Base-by-base conservation (phyloP, 192 early-diverging fungal species). In the Coemansia sp. region DNA sequence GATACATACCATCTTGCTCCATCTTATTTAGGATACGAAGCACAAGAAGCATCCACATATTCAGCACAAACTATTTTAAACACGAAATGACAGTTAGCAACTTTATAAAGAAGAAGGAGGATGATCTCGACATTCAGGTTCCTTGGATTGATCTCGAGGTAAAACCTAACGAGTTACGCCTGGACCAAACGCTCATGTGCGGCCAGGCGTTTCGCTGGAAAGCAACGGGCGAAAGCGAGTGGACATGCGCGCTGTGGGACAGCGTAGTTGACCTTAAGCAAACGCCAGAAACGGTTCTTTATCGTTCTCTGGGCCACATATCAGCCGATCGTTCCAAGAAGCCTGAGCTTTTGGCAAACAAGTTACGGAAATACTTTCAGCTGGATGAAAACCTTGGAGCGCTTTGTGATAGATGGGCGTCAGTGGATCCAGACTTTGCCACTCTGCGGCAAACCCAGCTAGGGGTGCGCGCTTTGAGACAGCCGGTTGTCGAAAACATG, bases 201-300 rank as follows among this genome's bases (percentile, higher is more conserved):
- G 97, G 95, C 2, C 97, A 99, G 72, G 84, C 90, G 23, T 99
- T 99, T 74, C 87, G 92, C 1, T 99, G 97, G 97, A 82, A 86
- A 48, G n/a, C 77, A 30, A 89, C 89, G 1, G 86, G 87, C 26
- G 62, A 75, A 26, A 43, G 75, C 56, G 79, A 93, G 64, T 92
- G 91, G 91, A 81, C 78, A 52, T 74, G 77, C 62, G 66, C 84
- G 33, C 64, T 95, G 33, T 77, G 78, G 62, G 84, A 75, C 52
- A 73, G 73, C 48, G 84, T 87, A 35, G 75, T 94, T 2, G 80
- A 89, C 6, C 66, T 92, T 30, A 84, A 84, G 59, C 91, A 94
- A 68, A 87, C 86, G 12, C 64, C 60, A 15, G 68, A 43, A 44
- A 78, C 72, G 2, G 63, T 84, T 2, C 63, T 77, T 7, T 84